Percentiles rank a stretch among this genome's conserved stretches.
Evolutionary conservation across 208 protist genomes (phyloP).

Genomic region (Leishmania lainsoni): DNA sequence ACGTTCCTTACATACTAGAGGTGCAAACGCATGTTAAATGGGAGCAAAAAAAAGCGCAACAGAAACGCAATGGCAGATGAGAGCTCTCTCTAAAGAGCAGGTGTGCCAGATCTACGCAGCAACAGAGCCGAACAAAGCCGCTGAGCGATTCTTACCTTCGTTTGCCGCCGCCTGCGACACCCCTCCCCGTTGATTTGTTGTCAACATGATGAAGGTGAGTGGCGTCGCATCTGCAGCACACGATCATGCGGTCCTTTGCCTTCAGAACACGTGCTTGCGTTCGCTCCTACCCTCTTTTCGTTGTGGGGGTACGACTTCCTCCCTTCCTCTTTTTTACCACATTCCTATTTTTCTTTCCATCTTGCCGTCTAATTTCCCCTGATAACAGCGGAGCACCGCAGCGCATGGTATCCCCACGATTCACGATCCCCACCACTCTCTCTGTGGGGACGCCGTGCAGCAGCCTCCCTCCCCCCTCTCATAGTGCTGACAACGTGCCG

Average conservation of each 20-base stretch:
- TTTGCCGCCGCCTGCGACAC: background rate
- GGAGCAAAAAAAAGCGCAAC: background rate
- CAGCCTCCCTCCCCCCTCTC: too few relatives aligned
- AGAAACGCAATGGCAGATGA: too few relatives aligned
- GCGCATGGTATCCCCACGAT: background rate
- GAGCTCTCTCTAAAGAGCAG: too few relatives aligned
- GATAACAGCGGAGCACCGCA: background rate
- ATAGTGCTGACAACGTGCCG: too few relatives aligned
- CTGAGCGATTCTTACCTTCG: background rate
- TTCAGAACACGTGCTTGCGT: background rate
- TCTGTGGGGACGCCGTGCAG: background rate
- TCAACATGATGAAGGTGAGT: background rate
- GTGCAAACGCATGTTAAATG: background rate
- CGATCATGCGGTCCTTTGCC: background rate
- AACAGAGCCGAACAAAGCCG: background rate
- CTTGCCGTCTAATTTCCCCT: background rate
- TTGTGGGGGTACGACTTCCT: background rate
- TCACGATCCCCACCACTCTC: background rate
- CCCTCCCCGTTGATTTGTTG: background rate
- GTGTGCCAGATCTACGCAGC: background rate
- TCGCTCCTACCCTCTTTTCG: background rate
- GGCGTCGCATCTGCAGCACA: background rate
- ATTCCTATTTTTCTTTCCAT: background rate
- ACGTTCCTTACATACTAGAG: background rate
- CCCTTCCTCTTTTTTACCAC: background rate